Conservation (phyloP, 1,284 basidiomycete species). For the Hymenochaete sp. region DNA sequence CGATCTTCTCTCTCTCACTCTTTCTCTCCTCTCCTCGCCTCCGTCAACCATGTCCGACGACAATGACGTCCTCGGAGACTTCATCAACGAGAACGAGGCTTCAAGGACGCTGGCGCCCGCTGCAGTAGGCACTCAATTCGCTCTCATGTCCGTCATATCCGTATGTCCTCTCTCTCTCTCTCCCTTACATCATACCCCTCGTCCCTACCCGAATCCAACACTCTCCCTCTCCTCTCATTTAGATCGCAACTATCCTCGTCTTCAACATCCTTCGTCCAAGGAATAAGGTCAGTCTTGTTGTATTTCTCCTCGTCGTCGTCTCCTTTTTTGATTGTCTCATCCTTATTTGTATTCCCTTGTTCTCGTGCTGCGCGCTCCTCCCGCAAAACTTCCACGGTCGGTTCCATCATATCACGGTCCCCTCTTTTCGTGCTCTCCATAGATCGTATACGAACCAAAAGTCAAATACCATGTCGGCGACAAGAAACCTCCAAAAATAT, state of each 20-base stretch:
- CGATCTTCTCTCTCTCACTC: not conserved
- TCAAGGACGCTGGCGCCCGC: slow-evolving; percentile 55
- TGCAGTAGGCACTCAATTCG: slow-evolving; percentile 78
- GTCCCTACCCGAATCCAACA: too few relatives aligned
- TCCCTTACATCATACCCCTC: too few relatives aligned
- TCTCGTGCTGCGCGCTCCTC: too few relatives aligned
- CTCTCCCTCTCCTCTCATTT: not conserved
- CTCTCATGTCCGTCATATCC: slow-evolving; percentile 60
- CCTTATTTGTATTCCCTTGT: too few relatives aligned
- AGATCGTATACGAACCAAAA: slow-evolving; percentile 84
- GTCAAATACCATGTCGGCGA: slow-evolving; percentile 79
- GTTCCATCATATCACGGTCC: too few relatives aligned
- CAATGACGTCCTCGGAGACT: slow-evolving; percentile 10
- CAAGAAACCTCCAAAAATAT: slow-evolving; percentile 75
- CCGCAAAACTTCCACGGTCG: too few relatives aligned
- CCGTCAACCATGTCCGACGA: slow-evolving; percentile 2
- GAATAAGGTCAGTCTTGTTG: slow-evolving; percentile 40
- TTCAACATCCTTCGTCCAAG: slow-evolving; percentile 62
- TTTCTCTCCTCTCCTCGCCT: not conserved
- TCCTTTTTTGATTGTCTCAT: not conserved
- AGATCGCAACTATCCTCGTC: slow-evolving; percentile 43
- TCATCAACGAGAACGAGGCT: slow-evolving; percentile 15
- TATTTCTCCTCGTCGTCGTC: too few relatives aligned
- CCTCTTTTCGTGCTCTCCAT: too few relatives aligned
- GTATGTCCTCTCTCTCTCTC: slow-evolving; percentile 31